Base-by-base conservation (phyloP, 2,329 filamentous ascomycete genomes). In the Penicillium thymicola region DNA sequence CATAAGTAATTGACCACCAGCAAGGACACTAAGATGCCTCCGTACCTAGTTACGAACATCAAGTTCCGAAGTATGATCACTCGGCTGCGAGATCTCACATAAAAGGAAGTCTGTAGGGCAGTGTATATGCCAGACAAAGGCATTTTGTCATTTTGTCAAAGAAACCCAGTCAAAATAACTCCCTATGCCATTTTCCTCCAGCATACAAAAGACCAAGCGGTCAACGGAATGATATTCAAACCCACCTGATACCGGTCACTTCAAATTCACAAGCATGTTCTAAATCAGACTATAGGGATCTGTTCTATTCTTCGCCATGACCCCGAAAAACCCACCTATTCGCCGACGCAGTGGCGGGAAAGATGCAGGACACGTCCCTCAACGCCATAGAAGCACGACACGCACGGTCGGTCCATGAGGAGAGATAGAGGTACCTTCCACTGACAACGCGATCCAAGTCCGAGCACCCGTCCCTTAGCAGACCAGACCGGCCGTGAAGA, bases 301-400 rank as follows among this genome's bases (percentile, higher is more conserved):
- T 50, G 13, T 55, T n/a, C 30, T 30, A 30, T 43, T 41, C 25
- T 23, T 38, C 45, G 21, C 28, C 30, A 44, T 41, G 18, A 43
- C 25, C 37, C 37, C 9, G 14, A 43, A 32, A 18, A 25, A 25
- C 25, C 10, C 2, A 30, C 46, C n/a, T 4, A 54, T 30, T 54
- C 37, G 45, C 30, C 38, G 9, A 54, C 18, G 16, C 38, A 42
- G 25, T 34, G 62, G 61, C 59, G 58, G 59, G 50, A 54, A 55
- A 55, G 13, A 61, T 63, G 61, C 61, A 63, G 59, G 51, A 61
- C 61, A 61, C 57, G 59, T 43, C 58, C 61, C 47, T 44, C 40
- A 41, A 41, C 37, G 45, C 46, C 37, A 40, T 32, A 36, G 38
- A 54, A 46, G 46, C 43, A 54, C 43, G 30, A n/a, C 34, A 43